Evolutionary conservation across 1,284 basidiomycete genomes (phyloP).

Genomic region (Agroathelia rolfsii): DNA sequence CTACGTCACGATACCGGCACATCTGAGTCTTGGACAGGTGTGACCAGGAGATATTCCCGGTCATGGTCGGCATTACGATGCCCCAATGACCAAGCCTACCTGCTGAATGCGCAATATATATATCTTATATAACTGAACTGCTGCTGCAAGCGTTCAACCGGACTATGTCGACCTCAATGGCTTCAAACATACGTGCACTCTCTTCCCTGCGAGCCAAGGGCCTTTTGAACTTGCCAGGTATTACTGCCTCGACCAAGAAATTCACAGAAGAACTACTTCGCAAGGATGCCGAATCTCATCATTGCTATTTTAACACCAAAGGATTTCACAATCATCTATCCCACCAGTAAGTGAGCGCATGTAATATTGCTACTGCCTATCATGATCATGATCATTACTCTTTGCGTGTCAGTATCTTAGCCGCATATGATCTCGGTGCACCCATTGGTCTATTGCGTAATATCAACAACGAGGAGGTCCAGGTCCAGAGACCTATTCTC

Average conservation of each 20-base stretch:
- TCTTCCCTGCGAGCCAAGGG: no score
- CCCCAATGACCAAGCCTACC: no score
- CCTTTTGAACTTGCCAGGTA: slow-evolving; percentile 38
- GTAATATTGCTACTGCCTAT: slow-evolving; percentile 12
- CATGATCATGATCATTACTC: slow-evolving; percentile 2
- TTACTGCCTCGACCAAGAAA: slow-evolving; percentile 36
- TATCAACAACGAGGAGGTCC: slow-evolving; percentile 36
- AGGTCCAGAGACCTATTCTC: slow-evolving; percentile 34
- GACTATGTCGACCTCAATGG: no score
- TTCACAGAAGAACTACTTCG: slow-evolving; percentile 38
- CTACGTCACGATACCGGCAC: no score
- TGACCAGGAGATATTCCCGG: no score
- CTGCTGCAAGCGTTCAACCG: no score
- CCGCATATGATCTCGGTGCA: slow-evolving; percentile 59
- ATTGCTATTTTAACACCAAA: slow-evolving; percentile 41
- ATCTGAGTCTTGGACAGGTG: no score
- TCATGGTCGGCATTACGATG: no score
- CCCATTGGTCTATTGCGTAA: slow-evolving; percentile 38
- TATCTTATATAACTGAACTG: no score
- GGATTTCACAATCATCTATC: slow-evolving; percentile 60
- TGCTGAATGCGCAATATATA: no score
- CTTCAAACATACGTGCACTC: no score
- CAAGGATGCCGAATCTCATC: slow-evolving; percentile 45
- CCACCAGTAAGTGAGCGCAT: slow-evolving; percentile 46
- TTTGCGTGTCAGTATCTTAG: slow-evolving; percentile 32